phyloP scores from a whole-genome alignment of 305 asterid genomes.

The Euphrasia arctica region DNA sequence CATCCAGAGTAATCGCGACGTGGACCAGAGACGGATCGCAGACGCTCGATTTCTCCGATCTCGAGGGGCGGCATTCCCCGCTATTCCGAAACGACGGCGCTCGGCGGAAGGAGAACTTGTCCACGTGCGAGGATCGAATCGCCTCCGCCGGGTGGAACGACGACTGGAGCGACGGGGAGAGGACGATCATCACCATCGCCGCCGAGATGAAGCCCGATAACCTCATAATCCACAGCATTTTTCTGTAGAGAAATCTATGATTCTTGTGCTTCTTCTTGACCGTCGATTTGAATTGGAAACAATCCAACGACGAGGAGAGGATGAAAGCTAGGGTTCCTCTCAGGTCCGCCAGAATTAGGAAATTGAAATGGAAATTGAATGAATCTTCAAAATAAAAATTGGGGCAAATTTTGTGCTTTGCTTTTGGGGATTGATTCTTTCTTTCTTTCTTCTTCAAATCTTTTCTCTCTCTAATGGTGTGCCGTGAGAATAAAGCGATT shows the following conservation, averaged over 20 bases:
- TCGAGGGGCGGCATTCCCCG: constrained; percentile 44
- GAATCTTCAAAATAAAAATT: constrained; percentile 26
- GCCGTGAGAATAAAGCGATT: constrained; percentile 52
- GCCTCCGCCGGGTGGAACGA: constrained; percentile 98
- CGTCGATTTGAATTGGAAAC: constrained; percentile 34
- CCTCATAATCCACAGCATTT: constrained; percentile 73
- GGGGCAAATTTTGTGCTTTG: constrained; percentile 36
- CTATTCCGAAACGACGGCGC: constrained; percentile 71
- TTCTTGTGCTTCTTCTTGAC: constrained; percentile 21
- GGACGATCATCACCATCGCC: constrained; percentile 67
- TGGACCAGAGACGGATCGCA: constrained; percentile 90
- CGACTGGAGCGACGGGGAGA: constrained; percentile 82
- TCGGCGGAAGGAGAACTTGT: constrained; percentile 53
- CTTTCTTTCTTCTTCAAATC: not conserved
- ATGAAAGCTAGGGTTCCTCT: constrained; percentile 70
- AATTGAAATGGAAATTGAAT: not conserved
- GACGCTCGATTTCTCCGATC: constrained; percentile 35
- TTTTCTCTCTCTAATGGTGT: constrained; percentile 31
- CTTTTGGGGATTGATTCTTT: constrained; percentile 19
- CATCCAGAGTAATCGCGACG: constrained; percentile 90
- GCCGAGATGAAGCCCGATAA: constrained; percentile 72
- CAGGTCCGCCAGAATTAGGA: constrained; percentile 49
- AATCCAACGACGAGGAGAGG: constrained; percentile 33
- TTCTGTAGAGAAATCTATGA: constrained; percentile 23
- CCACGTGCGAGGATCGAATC: constrained; percentile 58